Evolutionary conservation across 2,329 filamentous ascomycete genomes (phyloP), one percentile per base, ranked within the genome.

Genomic region (Nothophoma quercina): DNA sequence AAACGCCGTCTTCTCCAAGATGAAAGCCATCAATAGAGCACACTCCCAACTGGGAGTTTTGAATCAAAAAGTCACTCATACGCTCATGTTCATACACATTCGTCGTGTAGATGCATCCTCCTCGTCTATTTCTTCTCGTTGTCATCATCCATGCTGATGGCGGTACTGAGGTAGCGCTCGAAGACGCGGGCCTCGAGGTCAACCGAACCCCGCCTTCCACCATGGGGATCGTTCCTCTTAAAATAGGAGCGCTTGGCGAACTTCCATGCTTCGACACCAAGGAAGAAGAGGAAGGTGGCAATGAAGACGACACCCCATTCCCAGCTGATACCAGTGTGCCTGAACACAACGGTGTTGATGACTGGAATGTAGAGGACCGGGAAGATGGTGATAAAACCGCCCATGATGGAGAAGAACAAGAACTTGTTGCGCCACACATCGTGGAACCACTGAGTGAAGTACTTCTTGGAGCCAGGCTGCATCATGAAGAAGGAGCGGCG

Each of bases 341-440:
- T 82, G 70, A 89, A 89, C 0, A 89, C 86, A 2, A 76, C 74
- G 22, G 80, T 78, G 70, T 88, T 88, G 64, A 90, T 79, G 13
- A 84, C 84, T 0, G 88, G 88, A 41, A 90, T 89, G 63, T 90
- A 90, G 9, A 71, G 56, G 23, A 71, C 61, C 0, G 67, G 68
- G 46, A 73, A 72, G 28, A 72, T 65, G 18, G 63, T 68, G 46
- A 67, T 41, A 32, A 68, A 68, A 15, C 60, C 63, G 19, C 64
- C 62, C 40, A 78, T 65, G 50, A 79, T 72, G n/a, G 75, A 68
- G 58, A 70, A 77, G 70, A 79, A 79, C 19, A 79, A 65, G 75
- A 91, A 89, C 72, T 85, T 79, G 78, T 91, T 91, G 59, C 83
- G 78, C 87, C 86, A 89, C 47, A 90, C 79, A 62, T 89, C 86